Conservation (phyloP, 495 filamentous ascomycete species). For the Penicillium mononematosum region DNA sequence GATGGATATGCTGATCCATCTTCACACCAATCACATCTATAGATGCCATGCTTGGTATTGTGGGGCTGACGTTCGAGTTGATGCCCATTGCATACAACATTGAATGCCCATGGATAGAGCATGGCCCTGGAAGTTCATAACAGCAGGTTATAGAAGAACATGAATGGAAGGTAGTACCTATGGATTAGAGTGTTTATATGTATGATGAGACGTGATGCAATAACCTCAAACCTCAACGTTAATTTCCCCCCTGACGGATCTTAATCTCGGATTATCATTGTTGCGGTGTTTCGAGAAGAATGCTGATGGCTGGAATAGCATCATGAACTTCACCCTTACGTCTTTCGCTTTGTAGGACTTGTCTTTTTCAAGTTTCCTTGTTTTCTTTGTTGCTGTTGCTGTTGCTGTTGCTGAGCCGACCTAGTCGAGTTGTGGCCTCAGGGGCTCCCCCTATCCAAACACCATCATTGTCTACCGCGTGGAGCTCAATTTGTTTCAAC, state of each 20-base stretch:
- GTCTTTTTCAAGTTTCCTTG: slow-evolving; percentile 17
- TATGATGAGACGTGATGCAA: slow-evolving; percentile 23
- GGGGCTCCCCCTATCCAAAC: slow-evolving; percentile 8
- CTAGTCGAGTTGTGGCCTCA: slow-evolving; percentile 7
- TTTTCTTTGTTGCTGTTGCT: slow-evolving; percentile 1
- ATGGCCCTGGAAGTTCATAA: no score
- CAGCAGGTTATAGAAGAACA: no score
- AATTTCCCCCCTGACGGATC: slow-evolving; percentile 19
- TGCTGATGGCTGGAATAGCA: slow-evolving; percentile 17
- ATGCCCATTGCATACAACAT: no score
- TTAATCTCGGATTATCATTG: slow-evolving; percentile 15
- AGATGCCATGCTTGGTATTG: neutral
- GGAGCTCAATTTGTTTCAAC: slow-evolving; percentile 14
- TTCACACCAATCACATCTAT: slow-evolving; percentile 4
- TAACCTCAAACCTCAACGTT: slow-evolving; percentile 10
- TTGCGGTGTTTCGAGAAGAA: slow-evolving; percentile 23
- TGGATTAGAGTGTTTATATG: neutral
- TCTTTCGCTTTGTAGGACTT: slow-evolving; percentile 13
- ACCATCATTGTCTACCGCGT: slow-evolving; percentile 17
- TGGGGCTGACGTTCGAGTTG: neutral
- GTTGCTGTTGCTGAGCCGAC: slow-evolving; percentile 15
- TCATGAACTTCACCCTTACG: slow-evolving; percentile 20
- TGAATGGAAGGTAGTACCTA: neutral
- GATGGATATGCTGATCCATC: slow-evolving; percentile 2
- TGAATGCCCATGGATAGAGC: no score